Base-by-base conservation (phyloP, 2,329 filamentous ascomycete species). In the Pseudogymnoascus sp. region DNA sequence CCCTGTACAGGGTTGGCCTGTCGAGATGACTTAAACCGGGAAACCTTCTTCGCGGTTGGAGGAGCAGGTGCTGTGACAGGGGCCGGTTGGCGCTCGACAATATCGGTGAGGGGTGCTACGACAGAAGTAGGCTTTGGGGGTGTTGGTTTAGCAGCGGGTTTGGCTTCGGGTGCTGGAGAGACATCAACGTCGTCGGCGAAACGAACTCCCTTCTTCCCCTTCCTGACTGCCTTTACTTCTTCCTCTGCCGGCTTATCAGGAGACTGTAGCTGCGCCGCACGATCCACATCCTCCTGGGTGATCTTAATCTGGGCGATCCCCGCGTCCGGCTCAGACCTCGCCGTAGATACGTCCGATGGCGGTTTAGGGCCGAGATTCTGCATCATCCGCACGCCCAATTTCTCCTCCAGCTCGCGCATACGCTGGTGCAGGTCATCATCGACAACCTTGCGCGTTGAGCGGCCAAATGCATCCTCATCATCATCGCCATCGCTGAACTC, bases 341-440 rank as follows among this genome's bases (percentile, higher is more conserved):
- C 64, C 8, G 64, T 64, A 3, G 59, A 60, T 60, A 69, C 59
- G 68, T 75, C 72, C 16, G 68, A 68, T 16, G 72, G 67, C 3
- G 66, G 63, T 68, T 78, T 74, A 65, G 83, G 85, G 62, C 81
- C 84, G 56, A 87, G 70, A 70, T 83, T 88, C 71, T 80, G 80
- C 66, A 77, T 78, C 62, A 69, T 68, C 64, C 73, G 83, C 66
- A 87, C 83, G n/a, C 80, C 82, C 0, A 97, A 81, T 66, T 86
- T 88, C 72, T 88, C 81, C 75, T 97, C 90, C 3, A 99, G 79
- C 68, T 93, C 90, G 49, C 89, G 82, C 95, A 99, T 97, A 68
- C 90, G 84, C 68, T 84, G 81, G 34, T 87, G 85, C 14, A 74
- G 40, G 71, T 96, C 96, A 12, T 90, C 87, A 46, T 91, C 86